These are phyloP conservation scores for Cyberlindnera mycetangii DNA, from an alignment of 805 yeast species.

Conservation along the genomic window DNA sequence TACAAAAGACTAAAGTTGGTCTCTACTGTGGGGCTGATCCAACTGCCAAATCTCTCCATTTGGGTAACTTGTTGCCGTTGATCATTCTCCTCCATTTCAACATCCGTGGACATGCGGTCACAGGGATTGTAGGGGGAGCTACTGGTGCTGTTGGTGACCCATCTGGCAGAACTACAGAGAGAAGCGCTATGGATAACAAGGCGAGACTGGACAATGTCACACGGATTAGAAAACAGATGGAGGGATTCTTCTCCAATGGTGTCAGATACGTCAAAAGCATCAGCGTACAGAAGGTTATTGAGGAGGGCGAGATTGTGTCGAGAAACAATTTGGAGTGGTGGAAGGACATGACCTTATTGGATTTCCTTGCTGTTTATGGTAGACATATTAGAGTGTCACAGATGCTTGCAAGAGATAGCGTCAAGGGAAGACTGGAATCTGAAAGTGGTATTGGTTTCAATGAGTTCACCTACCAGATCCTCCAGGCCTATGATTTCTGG, in stretches of 20 bases:
- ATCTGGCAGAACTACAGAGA: constrained; percentile 81
- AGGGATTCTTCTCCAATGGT: constrained; percentile 58
- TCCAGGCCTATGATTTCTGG: constrained; percentile 93
- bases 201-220: constrained; percentile 55
- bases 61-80: constrained; percentile 88
- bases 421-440: constrained; percentile 66
- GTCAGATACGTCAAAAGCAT: constrained; percentile 49
- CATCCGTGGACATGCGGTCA: constrained; percentile 79
- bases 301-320: constrained; percentile 40
- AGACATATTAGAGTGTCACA: constrained; percentile 74
- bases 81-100: constrained; percentile 82
- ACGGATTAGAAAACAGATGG: constrained; percentile 61
- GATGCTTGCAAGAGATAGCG: constrained; percentile 88
- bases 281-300: constrained; percentile 28
- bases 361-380: constrained; percentile 76
- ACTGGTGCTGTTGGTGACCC: constrained; percentile 98
- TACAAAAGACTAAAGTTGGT: constrained; percentile 41
- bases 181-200: constrained; percentile 53
- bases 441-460: constrained; percentile 85
- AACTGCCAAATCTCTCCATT: constrained; percentile 81
- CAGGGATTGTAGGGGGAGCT: constrained; percentile 89
- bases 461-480: constrained; percentile 88
- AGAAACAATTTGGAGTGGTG: constrained; percentile 85
- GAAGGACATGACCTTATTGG: constrained; percentile 70
- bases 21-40: constrained; percentile 97